A percentile compares a stretch with the other conserved stretches of the same genome.
Evolutionary conservation across 106 monocot genomes (phyloP).

Genomic region (Phalaenopsis equestris): DNA sequence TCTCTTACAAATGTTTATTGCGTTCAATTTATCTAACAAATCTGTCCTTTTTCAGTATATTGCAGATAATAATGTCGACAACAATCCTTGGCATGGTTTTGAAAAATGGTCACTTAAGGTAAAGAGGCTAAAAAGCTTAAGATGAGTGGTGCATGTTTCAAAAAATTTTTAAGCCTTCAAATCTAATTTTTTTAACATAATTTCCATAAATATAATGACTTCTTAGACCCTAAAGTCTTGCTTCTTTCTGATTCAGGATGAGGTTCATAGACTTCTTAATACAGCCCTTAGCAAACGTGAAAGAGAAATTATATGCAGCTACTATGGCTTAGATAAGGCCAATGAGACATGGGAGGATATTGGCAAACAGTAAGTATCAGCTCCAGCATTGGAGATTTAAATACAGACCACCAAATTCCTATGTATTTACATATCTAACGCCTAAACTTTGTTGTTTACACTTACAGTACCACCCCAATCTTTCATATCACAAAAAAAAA

Average conservation of each 20-base stretch:
- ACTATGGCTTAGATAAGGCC: conserved; percentile 71
- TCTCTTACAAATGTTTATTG: not conserved
- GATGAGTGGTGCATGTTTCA: not conserved
- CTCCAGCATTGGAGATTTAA: not conserved
- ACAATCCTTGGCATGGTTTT: conserved; percentile 88
- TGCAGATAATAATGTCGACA: conserved; percentile 69
- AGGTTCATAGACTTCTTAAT: conserved; percentile 63
- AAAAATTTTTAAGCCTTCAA: not conserved
- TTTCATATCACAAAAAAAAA: too few relatives aligned
- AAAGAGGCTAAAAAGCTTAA: not conserved
- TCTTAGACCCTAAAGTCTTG: not conserved
- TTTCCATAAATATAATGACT: not conserved
- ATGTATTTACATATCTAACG: too few relatives aligned
- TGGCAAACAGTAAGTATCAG: conserved; percentile 66
- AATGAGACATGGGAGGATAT: conserved; percentile 91
- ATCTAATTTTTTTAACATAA: not conserved
- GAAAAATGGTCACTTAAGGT: conserved; percentile 88
- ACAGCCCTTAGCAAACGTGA: conserved; percentile 65
- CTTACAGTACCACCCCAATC: too few relatives aligned
- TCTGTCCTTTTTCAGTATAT: conserved; percentile 49
- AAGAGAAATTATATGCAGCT: conserved; percentile 71
- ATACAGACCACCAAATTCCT: too few relatives aligned
- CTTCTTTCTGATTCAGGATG: conserved; percentile 47
- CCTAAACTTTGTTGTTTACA: too few relatives aligned
- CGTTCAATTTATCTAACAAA: not conserved